Conservation (phyloP, 73 alveolate species). For the Symbiodinium pilosum region DNA sequence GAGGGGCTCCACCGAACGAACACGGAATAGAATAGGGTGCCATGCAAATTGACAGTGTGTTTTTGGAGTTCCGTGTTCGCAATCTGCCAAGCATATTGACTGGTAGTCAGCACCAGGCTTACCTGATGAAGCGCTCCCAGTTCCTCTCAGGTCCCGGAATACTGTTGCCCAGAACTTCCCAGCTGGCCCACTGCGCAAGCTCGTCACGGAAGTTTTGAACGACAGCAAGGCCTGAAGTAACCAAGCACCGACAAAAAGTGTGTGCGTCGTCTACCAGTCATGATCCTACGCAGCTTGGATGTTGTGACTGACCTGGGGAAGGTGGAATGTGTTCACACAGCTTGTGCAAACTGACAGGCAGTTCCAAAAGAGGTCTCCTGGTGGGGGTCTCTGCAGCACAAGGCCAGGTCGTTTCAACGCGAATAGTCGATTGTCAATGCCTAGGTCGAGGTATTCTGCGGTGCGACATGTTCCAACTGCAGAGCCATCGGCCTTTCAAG, state of each 20-base stretch:
- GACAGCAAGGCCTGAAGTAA: not conserved
- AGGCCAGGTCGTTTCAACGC: too few species aligned
- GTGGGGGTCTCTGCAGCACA: not conserved
- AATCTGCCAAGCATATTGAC: too few species aligned
- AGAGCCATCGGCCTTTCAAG: not conserved
- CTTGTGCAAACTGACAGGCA: too few species aligned
- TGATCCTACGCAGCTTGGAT: too few species aligned
- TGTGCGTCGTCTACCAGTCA: not conserved
- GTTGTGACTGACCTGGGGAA: too few species aligned
- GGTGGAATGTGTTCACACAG: too few species aligned
- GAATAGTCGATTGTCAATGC: too few species aligned
- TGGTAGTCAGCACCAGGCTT: too few species aligned
- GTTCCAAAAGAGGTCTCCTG: not conserved
- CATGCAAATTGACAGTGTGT: too few species aligned
- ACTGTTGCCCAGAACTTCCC: conserved; percentile 16
- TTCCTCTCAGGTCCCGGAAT: conserved; percentile 17
- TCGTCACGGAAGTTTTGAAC: conserved; percentile 29
- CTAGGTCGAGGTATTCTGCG: not conserved
- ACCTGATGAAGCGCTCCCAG: not conserved
- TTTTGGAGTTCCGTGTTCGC: too few species aligned
- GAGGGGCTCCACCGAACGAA: too few species aligned
- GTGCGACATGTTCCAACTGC: not conserved
- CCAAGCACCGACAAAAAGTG: not conserved
- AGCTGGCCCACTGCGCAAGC: conserved; percentile 37
- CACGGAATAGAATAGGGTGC: too few species aligned